phyloP scores from a whole-genome alignment of 176 grass and related monocot species.

The Thinopyrum elongatum region DNA sequence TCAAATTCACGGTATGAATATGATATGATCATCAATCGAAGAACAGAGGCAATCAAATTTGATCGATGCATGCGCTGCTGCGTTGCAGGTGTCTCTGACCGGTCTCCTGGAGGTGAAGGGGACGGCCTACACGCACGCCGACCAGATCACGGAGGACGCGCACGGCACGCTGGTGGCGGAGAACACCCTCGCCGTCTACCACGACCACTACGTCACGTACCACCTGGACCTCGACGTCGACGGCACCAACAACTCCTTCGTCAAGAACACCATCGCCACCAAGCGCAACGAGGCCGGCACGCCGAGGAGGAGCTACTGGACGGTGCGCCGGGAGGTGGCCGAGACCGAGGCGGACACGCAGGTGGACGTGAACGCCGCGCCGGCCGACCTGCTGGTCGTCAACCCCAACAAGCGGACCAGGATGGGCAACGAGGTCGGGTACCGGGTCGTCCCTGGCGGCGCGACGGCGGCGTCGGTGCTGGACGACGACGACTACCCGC shows the following conservation, averaged over 20 bases:
- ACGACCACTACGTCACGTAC: constrained; percentile 87
- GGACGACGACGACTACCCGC: constrained; percentile 65
- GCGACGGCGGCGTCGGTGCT: constrained; percentile 62
- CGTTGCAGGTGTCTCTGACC: constrained; percentile 51
- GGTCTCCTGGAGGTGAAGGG: constrained; percentile 68
- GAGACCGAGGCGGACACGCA: constrained; percentile 55
- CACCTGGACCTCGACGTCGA: constrained; percentile 82
- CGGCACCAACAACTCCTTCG: constrained; percentile 74
- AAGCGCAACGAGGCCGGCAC: constrained; percentile 34
- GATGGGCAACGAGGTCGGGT: constrained; percentile 66
- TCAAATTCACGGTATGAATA: constrained; percentile 54
- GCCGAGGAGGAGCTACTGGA: constrained; percentile 75
- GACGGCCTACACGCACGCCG: constrained; percentile 45
- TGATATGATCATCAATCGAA: background rate
- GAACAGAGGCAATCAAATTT: background rate
- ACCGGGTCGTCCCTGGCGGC: constrained; percentile 40
- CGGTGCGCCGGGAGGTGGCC: constrained; percentile 56
- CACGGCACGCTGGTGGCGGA: constrained; percentile 56
- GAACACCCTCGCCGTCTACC: constrained; percentile 80
- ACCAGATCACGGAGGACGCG: constrained; percentile 43
- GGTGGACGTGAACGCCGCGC: constrained; percentile 32
- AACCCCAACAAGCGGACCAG: constrained; percentile 62
- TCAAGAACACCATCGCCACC: constrained; percentile 38
- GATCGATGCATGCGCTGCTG: background rate
- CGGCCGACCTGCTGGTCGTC: constrained; percentile 57